Conservation (phyloP, 352 stramenopile genomes). For the Stephanocyclus meneghinianus region DNA sequence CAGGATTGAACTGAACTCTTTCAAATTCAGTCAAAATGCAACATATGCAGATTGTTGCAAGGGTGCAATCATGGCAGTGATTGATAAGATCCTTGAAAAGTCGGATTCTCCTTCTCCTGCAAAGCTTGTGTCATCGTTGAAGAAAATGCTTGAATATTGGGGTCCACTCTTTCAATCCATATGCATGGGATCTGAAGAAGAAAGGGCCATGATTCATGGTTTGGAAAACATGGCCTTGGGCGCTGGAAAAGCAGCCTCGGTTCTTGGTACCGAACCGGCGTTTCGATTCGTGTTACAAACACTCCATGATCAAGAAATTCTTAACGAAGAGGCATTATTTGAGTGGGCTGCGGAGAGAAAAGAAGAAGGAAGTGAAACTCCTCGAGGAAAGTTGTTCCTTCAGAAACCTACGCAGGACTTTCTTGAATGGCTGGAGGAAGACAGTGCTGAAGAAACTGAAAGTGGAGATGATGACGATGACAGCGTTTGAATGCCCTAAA, state of each 20-base stretch:
- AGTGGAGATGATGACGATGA: constrained; percentile 48
- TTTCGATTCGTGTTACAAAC: constrained; percentile 93
- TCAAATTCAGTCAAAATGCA: constrained; percentile 84
- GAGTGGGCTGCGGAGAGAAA: constrained; percentile 85
- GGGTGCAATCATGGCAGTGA: constrained; percentile 64
- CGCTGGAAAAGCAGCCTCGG: constrained; percentile 80
- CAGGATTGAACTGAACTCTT: constrained; percentile 83
- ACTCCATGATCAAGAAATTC: constrained; percentile 90
- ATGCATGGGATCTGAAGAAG: constrained; percentile 71
- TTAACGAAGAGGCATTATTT: constrained; percentile 90
- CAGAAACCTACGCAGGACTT: constrained; percentile 89
- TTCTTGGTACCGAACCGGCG: constrained; percentile 80
- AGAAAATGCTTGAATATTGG: constrained; percentile 89
- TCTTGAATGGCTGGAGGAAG: constrained; percentile 89
- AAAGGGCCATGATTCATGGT: constrained; percentile 68
- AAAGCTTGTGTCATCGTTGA: constrained; percentile 85
- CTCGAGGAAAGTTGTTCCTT: constrained; percentile 73
- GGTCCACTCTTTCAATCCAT: constrained; percentile 88
- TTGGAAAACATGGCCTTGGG: constrained; percentile 83
- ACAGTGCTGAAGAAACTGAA: constrained; percentile 52
- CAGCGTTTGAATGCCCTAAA: background rate
- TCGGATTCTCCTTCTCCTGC: constrained; percentile 31
- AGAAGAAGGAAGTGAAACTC: constrained; percentile 62
- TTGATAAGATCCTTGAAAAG: constrained; percentile 71
- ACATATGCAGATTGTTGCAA: constrained; percentile 76